Conservation (phyloP, 345 rosid genomes). For the Lumnitzera littorea region DNA sequence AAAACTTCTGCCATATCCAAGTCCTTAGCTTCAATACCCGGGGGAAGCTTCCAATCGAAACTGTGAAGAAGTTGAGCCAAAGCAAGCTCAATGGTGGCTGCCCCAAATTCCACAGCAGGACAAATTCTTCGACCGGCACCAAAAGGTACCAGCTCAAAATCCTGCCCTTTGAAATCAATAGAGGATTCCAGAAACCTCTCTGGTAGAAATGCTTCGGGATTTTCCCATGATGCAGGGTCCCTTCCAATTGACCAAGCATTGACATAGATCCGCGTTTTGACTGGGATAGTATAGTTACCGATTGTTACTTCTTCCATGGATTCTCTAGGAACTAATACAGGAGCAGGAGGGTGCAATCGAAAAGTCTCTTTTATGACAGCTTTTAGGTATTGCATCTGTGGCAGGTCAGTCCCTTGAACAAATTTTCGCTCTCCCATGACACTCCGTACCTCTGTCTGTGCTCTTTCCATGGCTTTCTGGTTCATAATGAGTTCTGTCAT, state of each 20-base stretch:
- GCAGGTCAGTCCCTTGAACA: constrained; percentile 35
- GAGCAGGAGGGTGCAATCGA: constrained; percentile 47
- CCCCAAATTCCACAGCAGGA: constrained; percentile 35
- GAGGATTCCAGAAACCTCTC: constrained; percentile 33
- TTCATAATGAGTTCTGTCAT: constrained; percentile 42
- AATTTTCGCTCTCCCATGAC: constrained; percentile 21
- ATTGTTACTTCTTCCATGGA: constrained; percentile 35
- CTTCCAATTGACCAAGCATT: constrained; percentile 40
- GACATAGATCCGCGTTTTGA: constrained; percentile 27
- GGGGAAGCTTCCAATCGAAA: constrained; percentile 43
- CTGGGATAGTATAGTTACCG: constrained; percentile 35
- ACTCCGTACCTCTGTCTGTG: constrained; percentile 33
- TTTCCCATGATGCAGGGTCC: constrained; percentile 32
- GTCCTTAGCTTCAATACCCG: constrained; percentile 25
- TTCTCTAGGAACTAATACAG: constrained; percentile 46
- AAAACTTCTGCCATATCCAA: constrained; percentile 27
- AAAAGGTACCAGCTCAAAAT: constrained; percentile 47
- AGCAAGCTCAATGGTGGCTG: constrained; percentile 35
- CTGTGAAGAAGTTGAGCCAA: constrained; percentile 44
- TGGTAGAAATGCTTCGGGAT: constrained; percentile 33
- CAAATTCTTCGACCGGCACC: constrained; percentile 49
- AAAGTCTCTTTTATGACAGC: constrained; percentile 46
- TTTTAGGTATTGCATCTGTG: constrained; percentile 32
- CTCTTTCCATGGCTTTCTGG: constrained; percentile 23
- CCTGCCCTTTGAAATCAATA: constrained; percentile 42